Percentiles rank a stretch among this genome's conserved stretches.
phyloP scores from a whole-genome alignment of 2,329 filamentous ascomycete species.

The Colletotrichum salicis region DNA sequence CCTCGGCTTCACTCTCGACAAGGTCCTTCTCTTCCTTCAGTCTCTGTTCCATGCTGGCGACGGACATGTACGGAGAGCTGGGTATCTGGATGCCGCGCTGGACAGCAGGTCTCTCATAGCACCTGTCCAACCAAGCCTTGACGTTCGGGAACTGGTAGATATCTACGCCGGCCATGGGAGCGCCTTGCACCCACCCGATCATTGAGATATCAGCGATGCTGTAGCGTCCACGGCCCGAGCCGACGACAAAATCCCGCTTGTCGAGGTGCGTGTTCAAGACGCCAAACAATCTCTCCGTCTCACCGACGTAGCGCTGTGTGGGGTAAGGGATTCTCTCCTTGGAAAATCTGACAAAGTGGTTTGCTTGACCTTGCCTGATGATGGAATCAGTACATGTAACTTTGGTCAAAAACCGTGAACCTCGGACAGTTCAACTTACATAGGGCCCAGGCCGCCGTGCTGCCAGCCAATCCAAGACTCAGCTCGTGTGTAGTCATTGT shows the following conservation, averaged over 20 bases:
- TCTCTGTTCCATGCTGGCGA: conserved; percentile 52
- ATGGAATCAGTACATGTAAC: no score
- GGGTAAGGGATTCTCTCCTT: conserved; percentile 77
- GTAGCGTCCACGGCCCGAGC: conserved; percentile 64
- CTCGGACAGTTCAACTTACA: conserved; percentile 43
- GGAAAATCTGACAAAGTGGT: conserved; percentile 77
- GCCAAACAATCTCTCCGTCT: conserved; percentile 78
- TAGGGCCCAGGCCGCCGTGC: conserved; percentile 78
- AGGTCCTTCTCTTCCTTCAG: conserved; percentile 58
- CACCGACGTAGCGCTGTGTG: conserved; percentile 79
- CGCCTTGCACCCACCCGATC: conserved; percentile 72
- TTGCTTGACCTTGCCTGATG: conserved; percentile 77
- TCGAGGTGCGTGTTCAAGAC: conserved; percentile 74
- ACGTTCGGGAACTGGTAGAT: conserved; percentile 73
- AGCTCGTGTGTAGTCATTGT: conserved; percentile 47
- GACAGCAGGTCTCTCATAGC: conserved; percentile 68
- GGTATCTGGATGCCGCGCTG: conserved; percentile 74
- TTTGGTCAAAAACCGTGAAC: no score
- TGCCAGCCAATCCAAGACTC: conserved; percentile 73
- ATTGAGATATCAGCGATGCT: conserved; percentile 78
- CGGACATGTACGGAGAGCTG: conserved; percentile 49
- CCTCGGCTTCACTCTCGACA: conserved; percentile 54
- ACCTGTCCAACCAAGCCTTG: conserved; percentile 73
- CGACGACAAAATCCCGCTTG: conserved; percentile 63
- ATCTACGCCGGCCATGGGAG: conserved; percentile 70